Conservation (phyloP, 106 monocot genomes). For the Allium cepa region DNA sequence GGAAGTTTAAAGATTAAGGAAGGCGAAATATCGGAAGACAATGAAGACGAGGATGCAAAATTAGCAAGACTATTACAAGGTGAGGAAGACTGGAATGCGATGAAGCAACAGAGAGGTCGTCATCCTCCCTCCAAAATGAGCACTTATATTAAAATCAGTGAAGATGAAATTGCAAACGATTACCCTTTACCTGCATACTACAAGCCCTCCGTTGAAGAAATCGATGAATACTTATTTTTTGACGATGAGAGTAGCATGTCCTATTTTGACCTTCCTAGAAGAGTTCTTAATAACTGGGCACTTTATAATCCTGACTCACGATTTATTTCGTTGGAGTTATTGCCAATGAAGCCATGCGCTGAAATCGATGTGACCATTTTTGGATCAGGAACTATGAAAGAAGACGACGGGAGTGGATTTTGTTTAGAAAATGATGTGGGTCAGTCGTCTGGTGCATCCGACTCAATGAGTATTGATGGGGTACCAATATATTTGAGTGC, state of each 20-base stretch:
- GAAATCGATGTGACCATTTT: constrained; percentile 82
- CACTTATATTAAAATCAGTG: constrained; percentile 90
- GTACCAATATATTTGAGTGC: constrained; percentile 82
- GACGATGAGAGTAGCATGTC: constrained; percentile 48
- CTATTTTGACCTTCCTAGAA: constrained; percentile 67
- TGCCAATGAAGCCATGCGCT: constrained; percentile 89
- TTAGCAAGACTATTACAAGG: constrained; percentile 76
- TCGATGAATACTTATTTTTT: constrained; percentile 85
- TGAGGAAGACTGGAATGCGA: constrained; percentile 85
- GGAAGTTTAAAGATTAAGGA: constrained; percentile 67
- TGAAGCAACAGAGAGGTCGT: constrained; percentile 31
- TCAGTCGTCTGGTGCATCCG: constrained; percentile 28
- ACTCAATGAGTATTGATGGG: constrained; percentile 40
- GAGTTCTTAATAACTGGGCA: constrained; percentile 82
- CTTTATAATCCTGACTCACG: constrained; percentile 94
- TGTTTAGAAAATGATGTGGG: constrained; percentile 4
- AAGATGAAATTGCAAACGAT: constrained; percentile 93
- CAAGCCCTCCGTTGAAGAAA: constrained; percentile 68
- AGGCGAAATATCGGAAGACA: constrained; percentile 13
- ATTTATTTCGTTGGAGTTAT: constrained; percentile 82
- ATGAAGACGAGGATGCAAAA: constrained; percentile 85
- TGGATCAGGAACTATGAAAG: constrained; percentile 89
- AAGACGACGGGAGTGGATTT: constrained; percentile 92
- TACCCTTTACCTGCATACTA: constrained; percentile 95
- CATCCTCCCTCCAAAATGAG: constrained; percentile 29